A percentile compares a stretch with the other conserved stretches of the same genome.
phyloP scores from a whole-genome alignment of 768 basidiomycete species.

The Tricholoma hemisulphureum region DNA sequence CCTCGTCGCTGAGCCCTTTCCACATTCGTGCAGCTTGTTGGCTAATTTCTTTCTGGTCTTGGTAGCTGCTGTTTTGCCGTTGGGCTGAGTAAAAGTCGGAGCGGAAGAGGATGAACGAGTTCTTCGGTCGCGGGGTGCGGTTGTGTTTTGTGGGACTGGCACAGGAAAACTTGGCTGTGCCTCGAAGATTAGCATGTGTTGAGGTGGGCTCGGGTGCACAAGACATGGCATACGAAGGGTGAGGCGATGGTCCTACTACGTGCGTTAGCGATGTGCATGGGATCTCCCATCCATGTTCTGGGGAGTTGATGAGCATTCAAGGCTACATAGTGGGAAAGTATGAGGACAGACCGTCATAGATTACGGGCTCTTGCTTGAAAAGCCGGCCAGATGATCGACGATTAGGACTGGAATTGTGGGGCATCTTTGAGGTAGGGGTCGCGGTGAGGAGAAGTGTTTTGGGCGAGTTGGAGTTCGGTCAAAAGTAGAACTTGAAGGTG shows the following conservation, averaged over 20 bases:
- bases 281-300: slow-evolving; percentile 23
- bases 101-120: slow-evolving; percentile 40
- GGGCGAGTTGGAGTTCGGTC: background rate
- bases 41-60: slow-evolving; percentile 35
- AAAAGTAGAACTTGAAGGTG: slow-evolving; percentile 2
- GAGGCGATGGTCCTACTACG: background rate
- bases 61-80: slow-evolving; percentile 8
- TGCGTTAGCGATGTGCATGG: background rate
- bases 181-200: background rate
- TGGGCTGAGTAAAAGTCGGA: slow-evolving; percentile 23
- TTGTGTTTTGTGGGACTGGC: slow-evolving; percentile 14
- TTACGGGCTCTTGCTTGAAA: slow-evolving; percentile 17
- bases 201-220: background rate
- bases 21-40: slow-evolving; percentile 30
- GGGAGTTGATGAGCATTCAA: background rate
- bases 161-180: slow-evolving; percentile 11
- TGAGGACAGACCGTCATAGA: slow-evolving; percentile 23
- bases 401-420: background rate
- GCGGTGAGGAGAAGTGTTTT: slow-evolving; percentile 29
- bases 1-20: slow-evolving; percentile 21
- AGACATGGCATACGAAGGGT: background rate
- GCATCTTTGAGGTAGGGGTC: slow-evolving; percentile 14
- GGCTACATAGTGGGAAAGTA: background rate
- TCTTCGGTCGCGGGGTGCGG: slow-evolving; percentile 35
- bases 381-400: slow-evolving; percentile 24